Evolutionary conservation across 495 filamentous ascomycete species (phyloP).

Genomic region (Penicilliopsis zonata): DNA sequence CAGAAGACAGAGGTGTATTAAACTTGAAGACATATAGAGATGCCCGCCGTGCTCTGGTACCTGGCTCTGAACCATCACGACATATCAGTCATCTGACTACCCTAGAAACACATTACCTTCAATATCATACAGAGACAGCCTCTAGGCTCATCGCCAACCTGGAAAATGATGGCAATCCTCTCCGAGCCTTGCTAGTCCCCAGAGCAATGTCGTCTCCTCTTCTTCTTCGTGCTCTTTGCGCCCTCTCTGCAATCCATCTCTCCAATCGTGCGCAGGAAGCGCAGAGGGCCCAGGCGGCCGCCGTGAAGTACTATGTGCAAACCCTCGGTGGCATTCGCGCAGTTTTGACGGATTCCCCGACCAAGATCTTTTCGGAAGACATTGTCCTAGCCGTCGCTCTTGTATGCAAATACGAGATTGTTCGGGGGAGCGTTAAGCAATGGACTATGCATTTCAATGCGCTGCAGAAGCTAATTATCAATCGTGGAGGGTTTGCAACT

Average conservation of each 20-base stretch:
- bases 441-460: constrained; percentile 31
- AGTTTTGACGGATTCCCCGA: constrained; percentile 12
- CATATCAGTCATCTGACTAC: constrained; percentile 19
- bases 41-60: constrained; percentile 1
- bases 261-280: constrained; percentile 21
- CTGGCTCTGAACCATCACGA: constrained; percentile 7
- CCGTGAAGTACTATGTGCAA: constrained; percentile 24
- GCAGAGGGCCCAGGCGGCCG: constrained; percentile 18
- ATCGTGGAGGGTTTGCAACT: constrained; percentile 22
- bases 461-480: constrained; percentile 24
- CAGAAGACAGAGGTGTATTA: neutral
- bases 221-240: constrained; percentile 30
- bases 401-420: constrained; percentile 32
- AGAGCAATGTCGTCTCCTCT: constrained; percentile 30
- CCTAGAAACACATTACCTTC: constrained; percentile 28
- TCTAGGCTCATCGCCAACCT: constrained; percentile 30
- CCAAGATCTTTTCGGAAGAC: constrained; percentile 17
- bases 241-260: constrained; percentile 30
- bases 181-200: constrained; percentile 29
- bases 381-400: constrained; percentile 29
- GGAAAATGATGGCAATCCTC: constrained; percentile 28
- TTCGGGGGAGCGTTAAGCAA: constrained; percentile 31
- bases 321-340: constrained; percentile 23
- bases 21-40: neutral
- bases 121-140: constrained; percentile 30